Conservation (phyloP, 139 green algal genomes). For the Chlorella sp. region DNA sequence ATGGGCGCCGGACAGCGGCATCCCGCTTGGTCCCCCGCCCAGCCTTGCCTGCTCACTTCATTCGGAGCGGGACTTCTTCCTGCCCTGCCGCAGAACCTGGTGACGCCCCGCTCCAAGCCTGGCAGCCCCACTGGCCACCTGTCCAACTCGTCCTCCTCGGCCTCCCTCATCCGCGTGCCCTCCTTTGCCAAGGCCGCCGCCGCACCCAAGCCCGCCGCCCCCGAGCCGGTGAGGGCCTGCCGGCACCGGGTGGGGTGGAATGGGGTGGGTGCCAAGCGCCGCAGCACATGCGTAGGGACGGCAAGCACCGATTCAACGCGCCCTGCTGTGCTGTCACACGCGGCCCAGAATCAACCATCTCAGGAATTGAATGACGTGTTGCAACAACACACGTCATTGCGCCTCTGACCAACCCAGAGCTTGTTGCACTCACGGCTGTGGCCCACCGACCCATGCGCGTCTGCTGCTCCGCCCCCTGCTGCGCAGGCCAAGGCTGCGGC, state of each 20-base stretch:
- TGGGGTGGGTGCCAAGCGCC: too few species aligned
- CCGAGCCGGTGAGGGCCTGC: not conserved
- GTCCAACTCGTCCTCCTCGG: not conserved
- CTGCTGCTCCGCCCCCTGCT: too few species aligned
- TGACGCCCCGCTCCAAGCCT: conserved; percentile 1
- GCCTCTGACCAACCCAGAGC: too few species aligned
- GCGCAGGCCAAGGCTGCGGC: not conserved
- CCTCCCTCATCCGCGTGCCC: conserved; percentile 15
- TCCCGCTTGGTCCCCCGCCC: too few species aligned
- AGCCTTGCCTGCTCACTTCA: not conserved
- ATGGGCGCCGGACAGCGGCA: not conserved
- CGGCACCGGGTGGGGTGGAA: too few species aligned
- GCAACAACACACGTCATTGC: too few species aligned
- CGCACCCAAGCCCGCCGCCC: not conserved
- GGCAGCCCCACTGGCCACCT: not conserved
- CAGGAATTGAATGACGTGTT: too few species aligned
- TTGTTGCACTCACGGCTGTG: too few species aligned
- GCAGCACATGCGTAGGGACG: not conserved
- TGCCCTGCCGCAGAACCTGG: not conserved
- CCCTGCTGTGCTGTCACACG: too few species aligned
- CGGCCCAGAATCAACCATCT: too few species aligned
- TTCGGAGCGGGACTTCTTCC: not conserved
- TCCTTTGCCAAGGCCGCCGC: not conserved
- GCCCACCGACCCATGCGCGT: too few species aligned
- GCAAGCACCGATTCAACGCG: not conserved